Evolutionary conservation across 2,329 filamentous ascomycete species (phyloP), one percentile per base, ranked within the genome.

Genomic region (Canariomyces notabilis): DNA sequence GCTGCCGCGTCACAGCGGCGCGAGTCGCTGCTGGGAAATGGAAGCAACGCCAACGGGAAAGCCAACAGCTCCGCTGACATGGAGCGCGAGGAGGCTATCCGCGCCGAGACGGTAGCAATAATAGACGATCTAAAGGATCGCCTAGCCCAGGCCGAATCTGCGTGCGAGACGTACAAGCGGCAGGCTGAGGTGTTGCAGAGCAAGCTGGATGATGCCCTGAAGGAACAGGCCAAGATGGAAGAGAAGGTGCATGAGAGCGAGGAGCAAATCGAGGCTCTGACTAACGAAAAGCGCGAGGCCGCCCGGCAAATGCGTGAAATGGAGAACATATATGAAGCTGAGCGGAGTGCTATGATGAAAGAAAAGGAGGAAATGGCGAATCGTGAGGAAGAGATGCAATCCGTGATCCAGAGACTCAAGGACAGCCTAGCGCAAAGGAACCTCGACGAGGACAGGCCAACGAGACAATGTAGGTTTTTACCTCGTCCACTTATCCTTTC

Each of bases 241-340:
- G 91, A 97, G 64, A 82, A 81, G 53, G 75, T 86, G 37, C 90
- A 96, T 64, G 90, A 95, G 66, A 83, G 81, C 60, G 89, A 93
- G 51, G 87, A 91, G 65, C 82, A 84, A 61, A 79, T 91, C 48
- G 89, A 95, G 66, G 73, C 78, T 6, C 74, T 97, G 44, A 82
- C 83, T 61, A 89, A 87, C 59, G 88, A 95, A 61, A 90, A 93
- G 69, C 81, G 87, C 58, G 90, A 97, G 57, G 76, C 84, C 45
- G 80, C 83, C 22, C 80, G 89, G 53, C 85, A 94, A 66, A 87
- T 88, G 61, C 82, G 91, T 54, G 93, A 98, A 65, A 83, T 96
- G 71, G 90, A 96, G 67, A 82, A 83, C 54, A 90, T 94, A 54
- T 94, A 95, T 65, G 91, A 97, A 66, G 82, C 86, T 36, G 93